Evolutionary conservation across 139 green algal species (phyloP).

Genomic region (Mesostigma viride): DNA sequence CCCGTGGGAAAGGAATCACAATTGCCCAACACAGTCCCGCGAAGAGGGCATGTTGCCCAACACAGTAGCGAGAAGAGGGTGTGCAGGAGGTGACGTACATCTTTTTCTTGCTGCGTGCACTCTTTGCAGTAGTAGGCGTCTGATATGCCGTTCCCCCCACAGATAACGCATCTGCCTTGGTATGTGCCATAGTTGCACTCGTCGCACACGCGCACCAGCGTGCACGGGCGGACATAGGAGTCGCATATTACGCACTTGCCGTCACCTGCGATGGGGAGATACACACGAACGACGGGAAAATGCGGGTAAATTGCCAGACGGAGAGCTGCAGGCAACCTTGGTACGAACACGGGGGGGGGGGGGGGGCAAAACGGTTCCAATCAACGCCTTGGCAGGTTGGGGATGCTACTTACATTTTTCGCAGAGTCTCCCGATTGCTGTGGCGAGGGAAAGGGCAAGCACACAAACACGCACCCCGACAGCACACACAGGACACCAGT

Average conservation of each 20-base stretch:
- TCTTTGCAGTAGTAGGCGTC: constrained; percentile 99
- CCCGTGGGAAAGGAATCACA: too few species aligned
- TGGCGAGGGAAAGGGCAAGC: neutral
- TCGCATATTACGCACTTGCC: constrained; percentile 97
- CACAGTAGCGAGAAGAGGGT: too few species aligned
- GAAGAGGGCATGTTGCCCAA: too few species aligned
- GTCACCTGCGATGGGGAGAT: constrained; percentile 53
- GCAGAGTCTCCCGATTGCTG: too few species aligned
- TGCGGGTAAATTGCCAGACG: too few species aligned
- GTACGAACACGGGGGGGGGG: neutral
- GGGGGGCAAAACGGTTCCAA: too few species aligned
- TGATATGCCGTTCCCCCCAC: constrained; percentile 78
- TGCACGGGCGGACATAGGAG: constrained; percentile 85
- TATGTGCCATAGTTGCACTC: constrained; percentile 98
- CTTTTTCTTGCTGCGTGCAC: constrained; percentile 94
- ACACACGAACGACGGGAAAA: too few species aligned
- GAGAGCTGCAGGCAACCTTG: too few species aligned
- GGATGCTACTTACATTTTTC: too few species aligned
- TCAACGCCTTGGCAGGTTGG: too few species aligned
- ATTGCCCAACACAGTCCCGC: too few species aligned
- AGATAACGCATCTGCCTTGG: constrained; percentile 91
- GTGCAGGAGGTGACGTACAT: constrained; percentile 31
- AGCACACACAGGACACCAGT: neutral
- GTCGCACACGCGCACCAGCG: constrained; percentile 93
- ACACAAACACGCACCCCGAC: neutral